These are phyloP conservation scores for Pythium phragmitis DNA, from an alignment of 352 stramenopile genomes.

Conservation along the genomic window DNA sequence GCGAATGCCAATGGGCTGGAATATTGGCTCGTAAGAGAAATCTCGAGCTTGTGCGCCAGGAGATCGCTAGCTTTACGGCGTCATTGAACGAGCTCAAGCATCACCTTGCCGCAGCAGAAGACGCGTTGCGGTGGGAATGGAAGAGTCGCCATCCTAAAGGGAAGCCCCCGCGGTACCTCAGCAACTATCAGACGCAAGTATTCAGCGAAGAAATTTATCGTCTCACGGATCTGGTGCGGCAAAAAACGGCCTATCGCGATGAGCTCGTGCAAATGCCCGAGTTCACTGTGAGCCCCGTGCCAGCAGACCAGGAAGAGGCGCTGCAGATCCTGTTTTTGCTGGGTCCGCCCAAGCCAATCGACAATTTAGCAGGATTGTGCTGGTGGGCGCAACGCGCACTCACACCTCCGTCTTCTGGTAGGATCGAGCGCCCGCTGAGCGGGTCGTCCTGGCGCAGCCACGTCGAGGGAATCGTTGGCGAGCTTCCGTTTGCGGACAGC, in stretches of 20 bases:
- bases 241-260: slow-evolving; percentile 20
- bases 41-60: slow-evolving; percentile 7
- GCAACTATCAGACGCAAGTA: slow-evolving; percentile 4
- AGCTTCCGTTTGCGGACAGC: not conserved
- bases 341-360: slow-evolving; percentile 35
- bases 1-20: slow-evolving; percentile 8
- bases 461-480: slow-evolving; percentile 1
- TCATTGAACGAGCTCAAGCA: not conserved
- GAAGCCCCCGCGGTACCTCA: slow-evolving; percentile 3
- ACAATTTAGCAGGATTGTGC: slow-evolving; percentile 40
- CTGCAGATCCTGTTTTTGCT: slow-evolving; percentile 48
- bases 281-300: slow-evolving; percentile 40
- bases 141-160: not conserved
- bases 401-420: slow-evolving; percentile 7
- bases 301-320: slow-evolving; percentile 23
- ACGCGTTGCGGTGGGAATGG: slow-evolving; percentile 11
- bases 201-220: slow-evolving; percentile 16
- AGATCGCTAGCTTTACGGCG: slow-evolving; percentile 1
- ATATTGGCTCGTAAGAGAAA: slow-evolving; percentile 3
- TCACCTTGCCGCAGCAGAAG: slow-evolving; percentile 1
- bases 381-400: slow-evolving; percentile 37
- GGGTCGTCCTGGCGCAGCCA: slow-evolving; percentile 1
- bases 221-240: slow-evolving; percentile 10
- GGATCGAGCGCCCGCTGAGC: not conserved
- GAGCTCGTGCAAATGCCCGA: slow-evolving; percentile 24